Evolutionary conservation across 305 asterid genomes (phyloP).

Genomic region (Ilex paraguariensis): DNA sequence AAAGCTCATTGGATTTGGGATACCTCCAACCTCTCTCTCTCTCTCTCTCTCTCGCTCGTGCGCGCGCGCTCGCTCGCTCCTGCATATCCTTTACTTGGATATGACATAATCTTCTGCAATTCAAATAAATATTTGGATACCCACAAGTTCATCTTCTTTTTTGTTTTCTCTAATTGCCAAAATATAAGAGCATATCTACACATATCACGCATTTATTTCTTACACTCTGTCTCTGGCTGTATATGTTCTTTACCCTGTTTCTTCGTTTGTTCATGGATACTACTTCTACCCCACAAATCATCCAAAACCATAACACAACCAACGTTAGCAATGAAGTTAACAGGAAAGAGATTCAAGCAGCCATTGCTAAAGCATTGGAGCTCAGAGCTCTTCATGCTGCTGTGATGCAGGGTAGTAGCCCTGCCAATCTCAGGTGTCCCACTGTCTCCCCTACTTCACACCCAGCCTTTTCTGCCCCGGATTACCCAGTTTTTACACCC

Average conservation of each 20-base stretch:
- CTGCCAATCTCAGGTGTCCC: constrained; percentile 31
- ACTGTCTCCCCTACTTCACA: constrained; percentile 58
- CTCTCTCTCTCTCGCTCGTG: no score
- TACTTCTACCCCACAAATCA: constrained; percentile 23
- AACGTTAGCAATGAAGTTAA: constrained; percentile 27
- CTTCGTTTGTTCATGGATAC: constrained; percentile 22
- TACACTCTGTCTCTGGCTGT: not conserved
- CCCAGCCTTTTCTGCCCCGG: constrained; percentile 64
- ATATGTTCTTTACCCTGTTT: not conserved
- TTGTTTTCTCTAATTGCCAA: constrained; percentile 6
- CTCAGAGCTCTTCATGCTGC: constrained; percentile 93
- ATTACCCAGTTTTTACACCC: constrained; percentile 95
- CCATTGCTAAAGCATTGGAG: constrained; percentile 86
- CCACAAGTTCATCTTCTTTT: constrained; percentile 18
- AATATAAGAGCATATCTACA: constrained; percentile 3
- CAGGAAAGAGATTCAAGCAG: constrained; percentile 57
- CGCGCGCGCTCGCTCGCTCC: constrained; percentile 16
- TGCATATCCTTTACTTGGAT: constrained; percentile 33
- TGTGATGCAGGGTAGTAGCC: constrained; percentile 61
- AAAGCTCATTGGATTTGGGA: constrained; percentile 21
- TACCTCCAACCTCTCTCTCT: not conserved
- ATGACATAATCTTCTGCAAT: constrained; percentile 24
- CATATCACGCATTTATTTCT: not conserved
- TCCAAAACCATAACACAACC: constrained; percentile 5
- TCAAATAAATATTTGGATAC: constrained; percentile 34